phyloP scores from a whole-genome alignment of 2,329 filamentous ascomycete species.

The Coniochaeta ligniaria region DNA sequence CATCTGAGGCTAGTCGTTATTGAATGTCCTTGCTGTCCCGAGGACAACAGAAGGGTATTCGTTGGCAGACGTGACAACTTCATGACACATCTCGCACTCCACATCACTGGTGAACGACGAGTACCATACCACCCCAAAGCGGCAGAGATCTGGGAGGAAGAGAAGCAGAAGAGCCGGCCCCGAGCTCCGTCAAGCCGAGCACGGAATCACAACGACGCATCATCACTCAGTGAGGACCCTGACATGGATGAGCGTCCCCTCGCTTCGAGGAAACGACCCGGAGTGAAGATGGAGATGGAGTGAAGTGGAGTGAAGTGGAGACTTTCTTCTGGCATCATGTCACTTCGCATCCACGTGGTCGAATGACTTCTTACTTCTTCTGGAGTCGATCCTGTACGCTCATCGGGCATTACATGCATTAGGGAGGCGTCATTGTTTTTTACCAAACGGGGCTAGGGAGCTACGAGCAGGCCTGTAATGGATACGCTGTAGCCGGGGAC shows the following conservation, averaged over 20 bases:
- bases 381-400: not conserved
- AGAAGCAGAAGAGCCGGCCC: not conserved
- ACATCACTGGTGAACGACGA: not conserved
- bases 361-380: not conserved
- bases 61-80: slow-evolving; percentile 2
- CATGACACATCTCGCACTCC: slow-evolving; percentile 1
- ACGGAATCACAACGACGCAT: not conserved
- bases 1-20: not conserved
- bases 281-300: not conserved
- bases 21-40: not conserved
- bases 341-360: not conserved
- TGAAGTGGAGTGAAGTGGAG: not conserved
- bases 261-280: not conserved
- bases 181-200: not conserved
- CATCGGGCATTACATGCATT: not conserved
- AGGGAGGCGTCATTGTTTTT: not conserved
- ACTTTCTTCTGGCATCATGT: not conserved
- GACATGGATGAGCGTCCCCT: not conserved
- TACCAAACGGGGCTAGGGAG: not conserved
- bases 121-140: not conserved
- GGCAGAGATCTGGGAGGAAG: not conserved
- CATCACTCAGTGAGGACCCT: not conserved
- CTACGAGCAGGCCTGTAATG: not conserved
- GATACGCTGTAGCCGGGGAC: not conserved
- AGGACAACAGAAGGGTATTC: slow-evolving; percentile 1